These are phyloP conservation scores for Podila minutissima DNA, from an alignment of 192 early-diverging fungal genomes.

Conservation along the genomic window DNA sequence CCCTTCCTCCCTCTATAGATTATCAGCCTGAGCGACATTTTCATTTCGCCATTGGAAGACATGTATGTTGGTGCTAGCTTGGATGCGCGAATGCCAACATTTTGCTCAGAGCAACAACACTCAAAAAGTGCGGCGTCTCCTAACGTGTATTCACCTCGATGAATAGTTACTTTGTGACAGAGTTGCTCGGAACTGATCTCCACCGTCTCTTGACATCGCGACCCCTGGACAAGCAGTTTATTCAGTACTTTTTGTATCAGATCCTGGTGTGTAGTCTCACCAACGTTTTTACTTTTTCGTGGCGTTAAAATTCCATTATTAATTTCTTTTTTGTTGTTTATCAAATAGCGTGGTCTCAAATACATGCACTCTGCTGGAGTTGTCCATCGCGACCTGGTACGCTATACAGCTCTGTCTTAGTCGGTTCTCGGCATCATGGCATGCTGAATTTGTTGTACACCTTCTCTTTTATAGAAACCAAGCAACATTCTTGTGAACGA, in stretches of 20 bases:
- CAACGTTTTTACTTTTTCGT: neutral
- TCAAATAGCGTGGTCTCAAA: conserved; percentile 78
- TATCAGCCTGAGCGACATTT: conserved; percentile 92
- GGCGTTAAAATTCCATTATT: neutral
- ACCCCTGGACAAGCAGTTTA: conserved; percentile 93
- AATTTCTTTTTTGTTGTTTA: neutral
- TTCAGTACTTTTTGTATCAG: conserved; percentile 98
- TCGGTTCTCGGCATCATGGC: neutral
- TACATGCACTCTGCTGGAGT: conserved; percentile 97
- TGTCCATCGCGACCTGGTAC: conserved; percentile 92
- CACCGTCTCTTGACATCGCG: conserved; percentile 90
- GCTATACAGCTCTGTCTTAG: neutral
- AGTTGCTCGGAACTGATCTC: conserved; percentile 94
- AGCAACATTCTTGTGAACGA: conserved; percentile 97
- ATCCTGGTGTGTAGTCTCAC: conserved; percentile 72
- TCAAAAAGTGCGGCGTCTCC: neutral
- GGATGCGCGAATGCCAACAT: neutral
- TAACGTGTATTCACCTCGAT: neutral
- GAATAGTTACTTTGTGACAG: conserved; percentile 92
- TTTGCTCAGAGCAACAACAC: no score
- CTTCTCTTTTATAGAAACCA: conserved; percentile 60
- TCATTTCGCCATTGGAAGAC: conserved; percentile 93
- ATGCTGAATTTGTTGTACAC: neutral
- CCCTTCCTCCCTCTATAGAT: conserved; percentile 61
- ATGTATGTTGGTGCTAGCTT: conserved; percentile 63